These are phyloP conservation scores for Acidiella bohemica DNA, from an alignment of 495 filamentous ascomycete genomes.

Conservation along the genomic window DNA sequence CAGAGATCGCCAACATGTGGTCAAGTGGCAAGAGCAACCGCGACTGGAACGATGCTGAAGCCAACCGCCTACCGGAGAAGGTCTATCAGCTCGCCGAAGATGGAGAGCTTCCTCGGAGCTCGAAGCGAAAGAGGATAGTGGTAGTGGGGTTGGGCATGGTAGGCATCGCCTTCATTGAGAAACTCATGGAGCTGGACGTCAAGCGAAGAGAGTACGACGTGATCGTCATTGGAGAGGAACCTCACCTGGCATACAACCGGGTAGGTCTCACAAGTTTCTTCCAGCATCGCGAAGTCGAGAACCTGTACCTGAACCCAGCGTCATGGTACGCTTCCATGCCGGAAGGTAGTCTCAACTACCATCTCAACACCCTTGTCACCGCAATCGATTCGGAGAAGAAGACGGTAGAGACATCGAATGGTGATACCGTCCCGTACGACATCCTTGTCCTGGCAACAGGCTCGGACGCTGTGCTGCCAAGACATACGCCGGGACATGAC, in stretches of 20 bases:
- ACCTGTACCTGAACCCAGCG: conserved; percentile 75
- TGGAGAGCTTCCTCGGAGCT: conserved; percentile 20
- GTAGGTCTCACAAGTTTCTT: conserved; percentile 94
- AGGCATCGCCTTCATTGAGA: conserved; percentile 88
- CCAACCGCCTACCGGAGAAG: conserved; percentile 24
- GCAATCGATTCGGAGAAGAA: conserved; percentile 53
- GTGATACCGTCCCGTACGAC: conserved; percentile 65
- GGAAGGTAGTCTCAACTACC: conserved; percentile 62
- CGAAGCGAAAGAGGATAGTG: conserved; percentile 54
- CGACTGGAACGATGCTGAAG: conserved; percentile 27
- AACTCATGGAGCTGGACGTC: conserved; percentile 74
- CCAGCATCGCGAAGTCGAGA: conserved; percentile 76
- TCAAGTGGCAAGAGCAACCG: conserved; percentile 20
- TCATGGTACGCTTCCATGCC: conserved; percentile 62
- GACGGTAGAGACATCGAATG: conserved; percentile 55
- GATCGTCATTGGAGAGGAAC: conserved; percentile 83
- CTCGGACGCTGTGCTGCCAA: conserved; percentile 75
- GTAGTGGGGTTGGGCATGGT: conserved; percentile 94
- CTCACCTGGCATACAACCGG: conserved; percentile 86
- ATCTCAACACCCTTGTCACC: conserved; percentile 69
- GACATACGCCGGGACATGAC: conserved; percentile 68
- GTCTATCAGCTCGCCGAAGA: conserved; percentile 15
- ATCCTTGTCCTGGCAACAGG: conserved; percentile 83
- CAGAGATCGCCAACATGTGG: background rate
- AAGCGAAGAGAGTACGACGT: conserved; percentile 69